A percentile compares a stretch with the other conserved stretches of the same genome.
These are phyloP conservation scores for Bremia lactucae DNA, from an alignment of 352 stramenopile species.

Conservation along the genomic window DNA sequence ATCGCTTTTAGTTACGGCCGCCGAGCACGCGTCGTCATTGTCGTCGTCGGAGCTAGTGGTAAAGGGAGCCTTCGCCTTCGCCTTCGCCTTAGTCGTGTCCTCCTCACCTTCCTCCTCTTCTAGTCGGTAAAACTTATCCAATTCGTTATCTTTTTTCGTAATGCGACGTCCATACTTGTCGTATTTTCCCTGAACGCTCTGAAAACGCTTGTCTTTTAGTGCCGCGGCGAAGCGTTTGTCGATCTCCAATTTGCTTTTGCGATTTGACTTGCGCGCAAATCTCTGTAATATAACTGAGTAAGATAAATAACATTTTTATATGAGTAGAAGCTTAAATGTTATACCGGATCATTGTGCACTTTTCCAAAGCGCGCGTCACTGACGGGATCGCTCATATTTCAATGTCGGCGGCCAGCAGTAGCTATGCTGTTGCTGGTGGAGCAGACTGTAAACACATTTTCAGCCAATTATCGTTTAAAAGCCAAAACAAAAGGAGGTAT, in stretches of 20 bases:
- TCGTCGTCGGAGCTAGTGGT: conserved; percentile 28
- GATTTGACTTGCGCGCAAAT: conserved; percentile 68
- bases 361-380: conserved; percentile 75
- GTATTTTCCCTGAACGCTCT: conserved; percentile 75
- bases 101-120: conserved; percentile 36
- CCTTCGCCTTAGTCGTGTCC: no score
- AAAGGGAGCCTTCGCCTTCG: conserved; percentile 17
- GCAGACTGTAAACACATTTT: no score
- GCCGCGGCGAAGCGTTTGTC: conserved; percentile 64
- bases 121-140: conserved; percentile 75
- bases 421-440: no score
- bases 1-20: conserved; percentile 26
- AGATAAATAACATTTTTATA: conserved; percentile 1
- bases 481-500: no score
- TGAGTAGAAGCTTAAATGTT: not conserved
- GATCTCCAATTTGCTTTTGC: conserved; percentile 78
- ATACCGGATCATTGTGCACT: conserved; percentile 77
- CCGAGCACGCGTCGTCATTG: conserved; percentile 16
- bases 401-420: no score
- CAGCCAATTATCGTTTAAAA: no score
- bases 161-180: conserved; percentile 83
- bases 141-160: conserved; percentile 60
- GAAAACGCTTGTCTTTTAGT: conserved; percentile 70
- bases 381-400: conserved; percentile 34
- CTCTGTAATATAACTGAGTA: conserved; percentile 22